Conservation (phyloP, 345 rosid species). For the Gossypium stocksii region DNA sequence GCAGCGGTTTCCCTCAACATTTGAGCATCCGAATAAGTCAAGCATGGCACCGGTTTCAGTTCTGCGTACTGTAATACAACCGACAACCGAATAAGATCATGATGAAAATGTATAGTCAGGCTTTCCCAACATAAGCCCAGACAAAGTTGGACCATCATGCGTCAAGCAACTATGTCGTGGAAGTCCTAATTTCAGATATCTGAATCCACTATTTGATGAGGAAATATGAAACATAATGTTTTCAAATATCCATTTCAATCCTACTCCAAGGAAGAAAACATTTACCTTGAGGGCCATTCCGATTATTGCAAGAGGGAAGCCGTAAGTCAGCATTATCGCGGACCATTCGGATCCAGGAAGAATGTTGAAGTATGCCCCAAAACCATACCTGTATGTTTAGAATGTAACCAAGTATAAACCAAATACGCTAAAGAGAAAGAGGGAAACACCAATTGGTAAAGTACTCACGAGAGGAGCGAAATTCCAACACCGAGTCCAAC, state of each 20-base stretch:
- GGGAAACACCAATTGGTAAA: not conserved
- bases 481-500: conserved; percentile 76
- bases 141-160: not conserved
- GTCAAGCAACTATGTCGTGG: not conserved
- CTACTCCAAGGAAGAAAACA: conserved; percentile 12
- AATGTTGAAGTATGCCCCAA: conserved; percentile 89
- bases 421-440: conserved; percentile 6
- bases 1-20: conserved; percentile 62
- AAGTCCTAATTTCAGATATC: not conserved
- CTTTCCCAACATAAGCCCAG: not conserved
- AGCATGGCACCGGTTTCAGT: conserved; percentile 91
- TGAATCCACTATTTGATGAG: not conserved
- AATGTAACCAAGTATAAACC: conserved; percentile 7
- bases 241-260: conserved; percentile 11
- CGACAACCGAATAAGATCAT: conserved; percentile 2
- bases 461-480: conserved; percentile 77
- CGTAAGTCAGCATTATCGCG: conserved; percentile 87
- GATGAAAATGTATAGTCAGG: not conserved
- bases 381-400: conserved; percentile 65
- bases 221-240: not conserved
- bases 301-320: conserved; percentile 92
- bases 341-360: conserved; percentile 99
- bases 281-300: conserved; percentile 98
- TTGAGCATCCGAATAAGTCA: conserved; percentile 76
- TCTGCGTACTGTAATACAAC: conserved; percentile 74